Conservation (phyloP, 768 basidiomycete species). For the Lactarius tabidus region DNA sequence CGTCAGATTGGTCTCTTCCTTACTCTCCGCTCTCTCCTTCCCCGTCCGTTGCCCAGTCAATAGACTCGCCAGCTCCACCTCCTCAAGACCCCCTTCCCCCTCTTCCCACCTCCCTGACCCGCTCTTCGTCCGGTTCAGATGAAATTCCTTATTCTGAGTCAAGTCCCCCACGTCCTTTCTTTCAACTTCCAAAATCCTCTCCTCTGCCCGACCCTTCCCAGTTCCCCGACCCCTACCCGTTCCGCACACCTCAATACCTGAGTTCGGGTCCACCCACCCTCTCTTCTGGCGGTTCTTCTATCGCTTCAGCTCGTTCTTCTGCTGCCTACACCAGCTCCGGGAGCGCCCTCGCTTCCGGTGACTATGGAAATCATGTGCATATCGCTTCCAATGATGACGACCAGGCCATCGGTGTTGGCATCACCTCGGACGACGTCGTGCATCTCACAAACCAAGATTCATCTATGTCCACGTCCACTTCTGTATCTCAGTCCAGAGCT, state of each 20-base stretch:
- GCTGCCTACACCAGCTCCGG: constrained; percentile 75
- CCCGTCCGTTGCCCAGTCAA: constrained; percentile 29
- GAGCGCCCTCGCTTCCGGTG: constrained; percentile 54
- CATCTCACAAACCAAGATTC: constrained; percentile 56
- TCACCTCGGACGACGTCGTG: constrained; percentile 62
- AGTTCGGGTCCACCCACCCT: constrained; percentile 50
- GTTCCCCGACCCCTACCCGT: constrained; percentile 71
- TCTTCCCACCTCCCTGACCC: constrained; percentile 36
- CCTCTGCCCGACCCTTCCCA: constrained; percentile 59
- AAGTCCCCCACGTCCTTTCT: constrained; percentile 30
- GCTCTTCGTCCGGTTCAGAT: constrained; percentile 41
- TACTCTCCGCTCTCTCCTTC: constrained; percentile 28
- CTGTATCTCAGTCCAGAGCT: constrained; percentile 44
- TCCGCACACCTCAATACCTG: constrained; percentile 47
- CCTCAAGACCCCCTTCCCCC: constrained; percentile 29
- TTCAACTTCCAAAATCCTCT: constrained; percentile 45
- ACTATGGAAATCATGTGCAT: constrained; percentile 56
- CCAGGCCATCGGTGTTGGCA: constrained; percentile 51
- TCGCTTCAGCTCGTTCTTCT: constrained; percentile 68
- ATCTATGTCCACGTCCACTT: constrained; percentile 42
- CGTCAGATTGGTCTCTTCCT: constrained; percentile 30
- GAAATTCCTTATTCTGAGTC: constrained; percentile 38
- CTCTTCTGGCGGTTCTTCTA: constrained; percentile 67
- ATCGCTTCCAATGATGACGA: constrained; percentile 61
- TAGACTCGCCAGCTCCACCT: constrained; percentile 30